phyloP scores from a whole-genome alignment of 2,329 filamentous ascomycete species.

The Leptographium flavum region DNA sequence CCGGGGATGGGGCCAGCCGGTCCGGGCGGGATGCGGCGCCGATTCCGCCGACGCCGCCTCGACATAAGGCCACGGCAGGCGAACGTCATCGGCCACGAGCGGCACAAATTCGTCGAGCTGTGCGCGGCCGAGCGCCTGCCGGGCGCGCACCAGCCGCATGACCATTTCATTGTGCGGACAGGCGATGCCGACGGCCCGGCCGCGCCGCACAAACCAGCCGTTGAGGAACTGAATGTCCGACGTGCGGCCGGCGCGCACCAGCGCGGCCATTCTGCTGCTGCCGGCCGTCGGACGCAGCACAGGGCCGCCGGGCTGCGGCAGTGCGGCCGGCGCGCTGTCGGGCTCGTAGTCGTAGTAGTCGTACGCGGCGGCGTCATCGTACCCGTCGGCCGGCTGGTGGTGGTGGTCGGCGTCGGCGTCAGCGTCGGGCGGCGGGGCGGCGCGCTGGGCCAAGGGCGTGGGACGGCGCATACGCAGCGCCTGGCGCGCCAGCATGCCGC shows the following conservation, averaged over 20 bases:
- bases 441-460: no score
- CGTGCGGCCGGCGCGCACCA: slow-evolving; percentile 42
- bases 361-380: no score
- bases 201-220: slow-evolving; percentile 69
- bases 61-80: no score
- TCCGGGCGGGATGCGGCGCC: not conserved
- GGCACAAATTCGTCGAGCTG: slow-evolving; percentile 2
- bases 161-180: slow-evolving; percentile 62
- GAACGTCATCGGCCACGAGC: not conserved
- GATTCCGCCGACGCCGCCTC: not conserved
- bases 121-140: slow-evolving; percentile 23
- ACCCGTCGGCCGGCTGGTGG: not conserved
- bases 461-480: no score
- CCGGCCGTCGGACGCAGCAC: no score
- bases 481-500: slow-evolving; percentile 45
- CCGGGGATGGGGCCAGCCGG: not conserved
- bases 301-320: no score
- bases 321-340: no score
- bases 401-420: slow-evolving; percentile 21
- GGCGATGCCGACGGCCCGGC: slow-evolving; percentile 56
- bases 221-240: slow-evolving; percentile 80
- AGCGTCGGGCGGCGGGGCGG: not conserved
- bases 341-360: no score
- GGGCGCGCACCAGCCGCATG: slow-evolving; percentile 58
- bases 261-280: slow-evolving; percentile 50